Evolutionary conservation across 441 rosid genomes (phyloP).

Genomic region (Isatis lusitanica): DNA sequence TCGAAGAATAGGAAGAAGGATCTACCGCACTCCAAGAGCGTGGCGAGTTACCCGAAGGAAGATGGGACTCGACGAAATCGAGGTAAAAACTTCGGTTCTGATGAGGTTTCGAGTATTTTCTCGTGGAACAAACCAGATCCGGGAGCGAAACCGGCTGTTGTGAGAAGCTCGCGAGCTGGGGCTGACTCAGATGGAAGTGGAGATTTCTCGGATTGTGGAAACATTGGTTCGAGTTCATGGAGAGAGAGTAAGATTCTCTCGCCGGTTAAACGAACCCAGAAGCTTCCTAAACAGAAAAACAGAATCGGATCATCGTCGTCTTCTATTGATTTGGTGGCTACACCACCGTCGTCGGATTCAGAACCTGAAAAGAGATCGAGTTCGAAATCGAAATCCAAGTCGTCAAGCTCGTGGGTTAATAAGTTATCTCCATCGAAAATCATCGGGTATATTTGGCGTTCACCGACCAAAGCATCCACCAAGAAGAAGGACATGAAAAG

Average conservation of each 20-base stretch:
- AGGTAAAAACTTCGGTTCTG: constrained; percentile 19
- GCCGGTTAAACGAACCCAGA: constrained; percentile 23
- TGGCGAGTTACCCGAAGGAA: constrained; percentile 19
- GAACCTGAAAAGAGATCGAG: constrained; percentile 25
- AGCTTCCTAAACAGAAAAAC: constrained; percentile 20
- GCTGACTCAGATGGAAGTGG: constrained; percentile 31
- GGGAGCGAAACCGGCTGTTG: constrained; percentile 25
- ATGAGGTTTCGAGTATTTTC: constrained; percentile 26
- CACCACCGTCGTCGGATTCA: constrained; percentile 27
- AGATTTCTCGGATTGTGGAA: constrained; percentile 32
- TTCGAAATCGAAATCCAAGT: constrained; percentile 25
- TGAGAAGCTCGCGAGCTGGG: constrained; percentile 25
- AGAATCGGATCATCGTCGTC: constrained; percentile 21
- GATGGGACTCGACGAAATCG: constrained; percentile 11
- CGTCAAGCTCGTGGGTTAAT: constrained; percentile 32
- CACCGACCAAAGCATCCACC: constrained; percentile 45
- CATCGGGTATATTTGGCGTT: constrained; percentile 69
- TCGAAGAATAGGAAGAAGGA: constrained; percentile 14
- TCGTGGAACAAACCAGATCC: constrained; percentile 25
- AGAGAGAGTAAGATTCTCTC: constrained; percentile 13
- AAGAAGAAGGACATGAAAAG: constrained; percentile 47
- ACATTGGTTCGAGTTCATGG: constrained; percentile 4
- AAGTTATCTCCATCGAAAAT: constrained; percentile 57
- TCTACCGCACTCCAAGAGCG: constrained; percentile 33
- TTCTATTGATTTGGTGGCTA: constrained; percentile 20